Evolutionary conservation across 768 basidiomycete genomes (phyloP), one percentile per base, ranked within the genome.

Genomic region (Macrocybe gigantea): DNA sequence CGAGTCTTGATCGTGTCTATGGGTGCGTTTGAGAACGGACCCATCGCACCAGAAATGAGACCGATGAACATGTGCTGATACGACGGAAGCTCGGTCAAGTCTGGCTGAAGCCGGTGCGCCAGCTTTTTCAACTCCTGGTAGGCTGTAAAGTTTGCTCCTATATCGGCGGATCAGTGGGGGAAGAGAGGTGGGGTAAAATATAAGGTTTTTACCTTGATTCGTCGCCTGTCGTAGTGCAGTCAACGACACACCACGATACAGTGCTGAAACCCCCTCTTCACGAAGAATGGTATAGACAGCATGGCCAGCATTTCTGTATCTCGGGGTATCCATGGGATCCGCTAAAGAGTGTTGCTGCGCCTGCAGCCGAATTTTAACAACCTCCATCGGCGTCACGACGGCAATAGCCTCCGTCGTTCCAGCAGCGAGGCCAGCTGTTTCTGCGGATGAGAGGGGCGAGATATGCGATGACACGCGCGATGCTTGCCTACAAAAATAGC

Each of bases 311-410:
- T 96, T 98, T 29, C 95, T 79, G 67, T 99, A 99, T 64, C 88
- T 79, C 4, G 96, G 96, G 11, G 80, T 73, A 60, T 99, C 96
- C 45, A 95, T 68, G 33, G 96, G 96, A 66, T 99, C 96, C 6
- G 93, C 91, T 41, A 99, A 75, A 14, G 95, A 98, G 66, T 98
- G 96, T 60, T 89, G 87, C 61, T 99, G 96, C 3, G 96, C 95
- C 67, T 99, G 96, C 58, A 99, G 70, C 29, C 96, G 82, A 61
- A 99, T 98, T 75, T 98, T 98, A 63, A 99, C 90, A 13, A 98
- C 96, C 63, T 99, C 96, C 96, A 99, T 98, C 0, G 96, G 96
- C 39, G 89, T 95, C 8, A 99, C 96, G 39, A 99, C 92, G 11
- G 82, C 74, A 12, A 99, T 80, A 2, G 94, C 96, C 67, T 98